Base-by-base conservation (phyloP, 1,284 basidiomycete species). In the Moniliophthora roreri region DNA sequence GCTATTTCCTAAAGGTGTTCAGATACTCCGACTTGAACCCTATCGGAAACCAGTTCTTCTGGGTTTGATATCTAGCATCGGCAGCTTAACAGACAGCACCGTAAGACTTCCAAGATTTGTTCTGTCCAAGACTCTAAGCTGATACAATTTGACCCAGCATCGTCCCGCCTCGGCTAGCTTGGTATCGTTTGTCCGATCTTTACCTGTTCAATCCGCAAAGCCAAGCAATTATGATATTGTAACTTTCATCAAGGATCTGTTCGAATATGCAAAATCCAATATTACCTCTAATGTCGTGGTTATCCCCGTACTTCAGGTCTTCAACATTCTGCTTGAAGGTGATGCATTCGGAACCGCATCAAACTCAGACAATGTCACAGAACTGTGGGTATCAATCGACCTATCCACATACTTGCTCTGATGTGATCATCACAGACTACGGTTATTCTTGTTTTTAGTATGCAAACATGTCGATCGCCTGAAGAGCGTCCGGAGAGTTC, bases 61-160 rank as follows among this genome's bases (percentile, higher is more conserved):
- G 4, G 94, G 94, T 0, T 68, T 95, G 3, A 76, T 94, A 2
- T 72, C 90, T 50, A 93, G 89, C 58, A 74, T 90, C 28, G 89
- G 87, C 35, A 89, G 90, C 65, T 87, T 84, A 67, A 91, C 91
- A 3, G 85, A 89, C 58, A 91, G 87, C 61, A 89, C 86, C 9
- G 93, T 94, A 64, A 70, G 56, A 52, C 18, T 52, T 51, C 35
- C 15, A 46, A 13, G 32, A 13, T 21, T 34, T 38, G 11, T 16
- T 39, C 34, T 39, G 10, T 23, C 37, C 13, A 16, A 24, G 11
- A 44, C 4, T 40, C 48, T 24, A 50, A 44, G n/a, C 26, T 16
- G 16, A n/a, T 16, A 5, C 39, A 51, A 16, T 15, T 44, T 13
- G 23, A 15, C 48, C 60, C 54, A 93, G 90, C 85, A 89, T 78